Conservation (phyloP, 75 land plant genomes). For the Pinus taeda region DNA sequence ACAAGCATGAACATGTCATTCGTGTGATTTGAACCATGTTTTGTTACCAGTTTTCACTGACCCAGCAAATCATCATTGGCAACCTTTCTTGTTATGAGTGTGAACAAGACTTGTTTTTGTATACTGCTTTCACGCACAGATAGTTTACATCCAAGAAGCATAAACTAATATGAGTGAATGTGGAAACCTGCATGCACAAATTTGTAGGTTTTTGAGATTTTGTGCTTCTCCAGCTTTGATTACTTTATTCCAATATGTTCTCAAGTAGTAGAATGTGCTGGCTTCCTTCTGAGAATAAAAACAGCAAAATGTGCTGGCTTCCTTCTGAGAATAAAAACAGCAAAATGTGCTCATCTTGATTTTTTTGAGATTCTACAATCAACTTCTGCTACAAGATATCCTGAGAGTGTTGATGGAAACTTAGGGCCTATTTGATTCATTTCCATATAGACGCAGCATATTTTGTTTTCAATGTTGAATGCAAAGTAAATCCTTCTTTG, state of each 20-base stretch:
- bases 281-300: too few relatives aligned
- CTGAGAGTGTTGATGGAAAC: background rate
- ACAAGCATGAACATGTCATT: too few relatives aligned
- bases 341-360: background rate
- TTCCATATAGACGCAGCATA: background rate
- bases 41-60: too few relatives aligned
- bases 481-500: too few relatives aligned
- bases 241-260: background rate
- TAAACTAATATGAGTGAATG: too few relatives aligned
- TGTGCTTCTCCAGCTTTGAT: background rate
- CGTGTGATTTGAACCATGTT: too few relatives aligned
- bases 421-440: background rate
- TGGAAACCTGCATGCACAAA: too few relatives aligned
- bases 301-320: background rate
- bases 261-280: background rate
- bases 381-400: background rate
- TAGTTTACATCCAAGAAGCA: too few relatives aligned
- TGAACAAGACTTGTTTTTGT: background rate
- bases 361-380: background rate
- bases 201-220: background rate
- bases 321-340: background rate
- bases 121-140: too few relatives aligned
- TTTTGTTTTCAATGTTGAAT: background rate
- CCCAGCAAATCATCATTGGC: too few relatives aligned
- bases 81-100: background rate